A percentile compares a stretch with the other conserved stretches of the same genome.
phyloP scores from a whole-genome alignment of 2,329 filamentous ascomycete genomes.

The Botrytis byssoidea region DNA sequence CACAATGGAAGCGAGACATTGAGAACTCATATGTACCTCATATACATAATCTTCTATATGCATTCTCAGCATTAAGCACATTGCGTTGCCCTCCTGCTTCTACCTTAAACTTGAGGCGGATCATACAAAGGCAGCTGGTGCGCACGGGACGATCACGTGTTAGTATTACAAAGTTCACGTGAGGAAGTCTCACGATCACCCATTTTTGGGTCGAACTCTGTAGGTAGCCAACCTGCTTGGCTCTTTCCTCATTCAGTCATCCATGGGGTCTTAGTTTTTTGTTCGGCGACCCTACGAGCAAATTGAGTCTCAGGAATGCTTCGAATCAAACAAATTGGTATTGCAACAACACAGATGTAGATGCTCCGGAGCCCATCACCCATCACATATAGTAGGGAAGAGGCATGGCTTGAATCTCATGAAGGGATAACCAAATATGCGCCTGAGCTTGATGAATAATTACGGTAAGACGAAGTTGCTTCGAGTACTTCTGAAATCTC shows the following conservation, averaged over 20 bases:
- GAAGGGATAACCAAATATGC: neutral
- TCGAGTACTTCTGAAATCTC: neutral
- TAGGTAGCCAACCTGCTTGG: neutral
- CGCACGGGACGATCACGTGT: neutral
- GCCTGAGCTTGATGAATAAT: neutral
- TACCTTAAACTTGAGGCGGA: neutral
- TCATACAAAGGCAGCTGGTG: neutral
- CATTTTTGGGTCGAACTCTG: neutral
- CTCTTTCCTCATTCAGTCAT: neutral
- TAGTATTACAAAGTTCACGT: neutral
- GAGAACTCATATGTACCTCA: neutral
- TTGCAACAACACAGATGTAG: neutral
- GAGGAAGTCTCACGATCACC: neutral
- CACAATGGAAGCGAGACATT: neutral
- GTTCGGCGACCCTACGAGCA: neutral
- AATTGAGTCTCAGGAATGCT: neutral
- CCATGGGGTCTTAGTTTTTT: neutral
- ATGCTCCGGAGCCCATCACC: neutral
- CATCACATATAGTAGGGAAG: neutral
- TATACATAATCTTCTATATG: neutral
- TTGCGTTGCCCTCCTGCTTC: neutral
- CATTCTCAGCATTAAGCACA: neutral
- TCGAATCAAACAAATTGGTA: neutral
- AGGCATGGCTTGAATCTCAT: neutral
- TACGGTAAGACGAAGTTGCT: neutral